These are phyloP conservation scores for Cutaneotrichosporon arboriforme DNA, from an alignment of 1,284 basidiomycete species.

Conservation along the genomic window DNA sequence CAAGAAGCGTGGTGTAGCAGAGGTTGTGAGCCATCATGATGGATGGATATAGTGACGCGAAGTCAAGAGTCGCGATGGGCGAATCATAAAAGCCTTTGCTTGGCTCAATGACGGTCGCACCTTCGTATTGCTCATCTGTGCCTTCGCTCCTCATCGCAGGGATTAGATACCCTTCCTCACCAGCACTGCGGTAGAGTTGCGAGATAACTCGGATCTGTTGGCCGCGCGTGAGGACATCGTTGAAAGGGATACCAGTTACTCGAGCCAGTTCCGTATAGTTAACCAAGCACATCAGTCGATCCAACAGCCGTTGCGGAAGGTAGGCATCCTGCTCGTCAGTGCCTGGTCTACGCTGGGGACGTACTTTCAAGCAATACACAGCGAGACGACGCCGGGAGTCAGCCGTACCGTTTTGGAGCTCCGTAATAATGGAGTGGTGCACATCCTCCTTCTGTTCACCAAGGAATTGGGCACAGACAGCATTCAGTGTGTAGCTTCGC, in stretches of 20 bases:
- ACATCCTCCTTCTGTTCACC: conserved; percentile 98
- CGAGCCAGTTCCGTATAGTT: conserved; percentile 95
- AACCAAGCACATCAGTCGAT: conserved; percentile 96
- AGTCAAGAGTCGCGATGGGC: conserved; percentile 93
- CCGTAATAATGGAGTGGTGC: conserved; percentile 93
- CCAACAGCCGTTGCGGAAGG: conserved; percentile 83
- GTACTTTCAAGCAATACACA: conserved; percentile 90
- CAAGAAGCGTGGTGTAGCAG: conserved; percentile 87
- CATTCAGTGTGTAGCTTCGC: conserved; percentile 88
- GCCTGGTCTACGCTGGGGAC: conserved; percentile 4
- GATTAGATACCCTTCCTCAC: conserved; percentile 77
- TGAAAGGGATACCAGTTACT: conserved; percentile 96
- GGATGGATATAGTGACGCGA: conserved; percentile 92
- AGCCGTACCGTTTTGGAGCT: conserved; percentile 87
- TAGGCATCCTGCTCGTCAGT: conserved; percentile 71
- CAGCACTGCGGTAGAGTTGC: conserved; percentile 83
- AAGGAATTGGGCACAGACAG: conserved; percentile 90
- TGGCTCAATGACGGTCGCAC: conserved; percentile 94
- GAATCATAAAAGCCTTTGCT: conserved; percentile 88
- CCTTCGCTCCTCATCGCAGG: conserved; percentile 79
- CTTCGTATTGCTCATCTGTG: conserved; percentile 90
- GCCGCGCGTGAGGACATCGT: conserved; percentile 80
- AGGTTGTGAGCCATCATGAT: conserved; percentile 99
- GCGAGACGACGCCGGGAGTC: conserved; percentile 84
- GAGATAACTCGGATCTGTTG: conserved; percentile 96